Conservation (phyloP, 2,329 filamentous ascomycete genomes). For the Aspergillus sp. region DNA sequence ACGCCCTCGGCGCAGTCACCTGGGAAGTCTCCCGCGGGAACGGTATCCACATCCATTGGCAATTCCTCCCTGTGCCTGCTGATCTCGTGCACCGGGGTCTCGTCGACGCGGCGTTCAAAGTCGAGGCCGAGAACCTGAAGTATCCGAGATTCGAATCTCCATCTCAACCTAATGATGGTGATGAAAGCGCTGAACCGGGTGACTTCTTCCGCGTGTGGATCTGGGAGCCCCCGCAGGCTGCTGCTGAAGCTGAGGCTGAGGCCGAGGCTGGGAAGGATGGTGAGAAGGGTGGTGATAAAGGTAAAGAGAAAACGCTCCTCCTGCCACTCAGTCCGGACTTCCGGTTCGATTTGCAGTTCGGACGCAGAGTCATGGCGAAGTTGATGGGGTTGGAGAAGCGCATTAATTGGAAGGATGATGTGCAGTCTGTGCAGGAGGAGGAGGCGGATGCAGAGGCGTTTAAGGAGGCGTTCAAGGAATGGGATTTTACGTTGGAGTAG, state of each 20-base stretch:
- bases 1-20: constrained; percentile 76
- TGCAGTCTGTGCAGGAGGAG: constrained; percentile 77
- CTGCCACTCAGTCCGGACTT: constrained; percentile 71
- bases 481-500: constrained; percentile 72
- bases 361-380: constrained; percentile 83
- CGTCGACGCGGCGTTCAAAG: constrained; percentile 84
- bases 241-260: neutral
- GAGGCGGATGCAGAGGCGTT: constrained; percentile 75
- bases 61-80: constrained; percentile 76
- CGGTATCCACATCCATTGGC: constrained; percentile 92
- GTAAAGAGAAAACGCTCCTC: constrained; percentile 65
- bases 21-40: constrained; percentile 85
- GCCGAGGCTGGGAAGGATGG: constrained; percentile 1
- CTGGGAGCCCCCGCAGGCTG: constrained; percentile 55
- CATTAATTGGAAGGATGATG: constrained; percentile 82
- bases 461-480: constrained; percentile 77
- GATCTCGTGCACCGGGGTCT: constrained; percentile 70
- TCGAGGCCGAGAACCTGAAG: constrained; percentile 76
- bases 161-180: constrained; percentile 35
- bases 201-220: constrained; percentile 83
- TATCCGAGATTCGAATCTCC: constrained; percentile 57
- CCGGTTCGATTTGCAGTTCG: constrained; percentile 89
- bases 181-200: constrained; percentile 46
- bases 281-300: constrained; percentile 5
- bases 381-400: constrained; percentile 76